These are phyloP conservation scores for Bathelium albidoporum DNA, from an alignment of 495 filamentous ascomycete genomes.

Conservation along the genomic window DNA sequence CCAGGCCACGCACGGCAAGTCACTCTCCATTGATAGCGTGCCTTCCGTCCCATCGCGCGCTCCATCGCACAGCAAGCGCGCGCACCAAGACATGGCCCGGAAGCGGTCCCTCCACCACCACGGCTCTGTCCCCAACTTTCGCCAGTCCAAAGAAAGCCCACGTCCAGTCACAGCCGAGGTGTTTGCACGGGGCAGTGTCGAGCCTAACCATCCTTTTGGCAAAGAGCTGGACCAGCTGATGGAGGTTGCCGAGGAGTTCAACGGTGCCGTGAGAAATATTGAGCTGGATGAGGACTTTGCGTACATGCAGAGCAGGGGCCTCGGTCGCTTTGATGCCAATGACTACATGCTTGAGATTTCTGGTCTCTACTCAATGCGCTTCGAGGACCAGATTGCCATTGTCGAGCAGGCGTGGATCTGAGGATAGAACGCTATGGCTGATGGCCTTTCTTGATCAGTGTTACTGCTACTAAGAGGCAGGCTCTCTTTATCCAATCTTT, in stretches of 20 bases:
- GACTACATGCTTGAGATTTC: slow-evolving; percentile 82
- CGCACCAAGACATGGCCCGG: slow-evolving; percentile 54
- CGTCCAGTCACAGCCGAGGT: slow-evolving; percentile 27
- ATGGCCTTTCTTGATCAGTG: background rate
- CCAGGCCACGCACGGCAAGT: background rate
- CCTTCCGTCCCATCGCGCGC: slow-evolving; percentile 65
- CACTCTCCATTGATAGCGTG: slow-evolving; percentile 30
- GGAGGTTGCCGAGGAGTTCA: slow-evolving; percentile 81
- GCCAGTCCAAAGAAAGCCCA: slow-evolving; percentile 10
- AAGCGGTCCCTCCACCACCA: slow-evolving; percentile 50
- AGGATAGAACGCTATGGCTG: background rate
- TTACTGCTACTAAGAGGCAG: background rate
- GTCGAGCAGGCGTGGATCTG: slow-evolving; percentile 1
- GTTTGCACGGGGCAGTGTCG: slow-evolving; percentile 40
- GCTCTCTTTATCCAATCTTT: slow-evolving; percentile 1
- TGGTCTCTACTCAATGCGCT: slow-evolving; percentile 41
- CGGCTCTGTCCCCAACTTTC: slow-evolving; percentile 35
- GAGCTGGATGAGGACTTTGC: slow-evolving; percentile 47
- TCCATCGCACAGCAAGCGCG: slow-evolving; percentile 74
- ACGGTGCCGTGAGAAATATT: slow-evolving; percentile 35
- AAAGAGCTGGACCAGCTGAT: slow-evolving; percentile 64
- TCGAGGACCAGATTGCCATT: slow-evolving; percentile 10
- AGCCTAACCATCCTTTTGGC: slow-evolving; percentile 47
- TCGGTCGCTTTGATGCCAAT: slow-evolving; percentile 63
- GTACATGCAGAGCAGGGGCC: slow-evolving; percentile 51